Conservation (phyloP, 2,329 filamentous ascomycete genomes). For the Gnomoniopsis sp. region DNA sequence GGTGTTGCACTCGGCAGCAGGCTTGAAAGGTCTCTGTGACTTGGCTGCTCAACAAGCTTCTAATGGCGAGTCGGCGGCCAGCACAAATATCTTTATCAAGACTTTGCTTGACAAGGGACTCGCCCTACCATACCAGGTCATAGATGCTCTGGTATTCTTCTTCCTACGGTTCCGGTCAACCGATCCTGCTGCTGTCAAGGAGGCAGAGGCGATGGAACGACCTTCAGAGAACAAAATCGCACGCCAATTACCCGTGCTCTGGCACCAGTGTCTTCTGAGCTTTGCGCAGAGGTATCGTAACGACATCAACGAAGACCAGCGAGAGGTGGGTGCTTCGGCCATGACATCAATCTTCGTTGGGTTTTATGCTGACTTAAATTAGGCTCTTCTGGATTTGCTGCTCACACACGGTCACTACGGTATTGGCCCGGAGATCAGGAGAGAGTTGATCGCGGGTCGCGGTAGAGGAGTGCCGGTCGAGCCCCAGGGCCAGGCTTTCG, state of each 20-base stretch:
- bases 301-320: conserved; percentile 92
- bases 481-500: conserved; percentile 49
- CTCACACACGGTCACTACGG: conserved; percentile 79
- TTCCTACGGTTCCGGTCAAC: conserved; percentile 83
- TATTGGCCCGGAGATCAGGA: conserved; percentile 87
- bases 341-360: not conserved
- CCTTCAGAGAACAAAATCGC: conserved; percentile 36
- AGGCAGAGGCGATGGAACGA: conserved; percentile 49
- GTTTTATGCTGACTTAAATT: conserved; percentile 18
- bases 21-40: conserved; percentile 87
- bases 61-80: conserved; percentile 79
- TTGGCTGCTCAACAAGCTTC: conserved; percentile 89
- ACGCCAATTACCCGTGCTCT: conserved; percentile 76
- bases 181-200: conserved; percentile 55
- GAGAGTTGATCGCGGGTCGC: conserved; percentile 83
- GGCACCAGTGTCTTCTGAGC: conserved; percentile 89
- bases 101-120: conserved; percentile 95
- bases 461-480: conserved; percentile 74
- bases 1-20: conserved; percentile 87
- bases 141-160: conserved; percentile 94
- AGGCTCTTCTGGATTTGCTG: conserved; percentile 82
- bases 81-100: conserved; percentile 94
- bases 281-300: conserved; percentile 95
- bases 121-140: conserved; percentile 88
- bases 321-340: conserved; percentile 38